Evolutionary conservation across 2,329 filamentous ascomycete species (phyloP).

Genomic region (Pseudogymnoascus sp.): DNA sequence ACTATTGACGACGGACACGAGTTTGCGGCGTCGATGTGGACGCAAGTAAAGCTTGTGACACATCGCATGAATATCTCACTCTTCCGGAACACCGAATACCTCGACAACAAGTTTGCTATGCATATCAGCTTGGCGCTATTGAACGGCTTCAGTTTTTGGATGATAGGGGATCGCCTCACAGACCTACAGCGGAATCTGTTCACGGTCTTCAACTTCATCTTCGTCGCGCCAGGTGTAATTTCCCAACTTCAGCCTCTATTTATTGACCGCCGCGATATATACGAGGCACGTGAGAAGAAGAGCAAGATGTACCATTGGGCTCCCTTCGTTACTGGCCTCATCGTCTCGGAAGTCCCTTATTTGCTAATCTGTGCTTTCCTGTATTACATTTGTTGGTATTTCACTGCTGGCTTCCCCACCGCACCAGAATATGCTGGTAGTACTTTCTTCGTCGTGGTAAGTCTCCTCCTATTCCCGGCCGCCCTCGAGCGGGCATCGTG

Average conservation of each 20-base stretch:
- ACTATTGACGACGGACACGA: constrained; percentile 50
- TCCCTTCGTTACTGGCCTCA: constrained; percentile 48
- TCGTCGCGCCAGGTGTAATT: constrained; percentile 51
- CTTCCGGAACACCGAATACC: constrained; percentile 53
- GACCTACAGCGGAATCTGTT: constrained; percentile 49
- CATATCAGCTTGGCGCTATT: constrained; percentile 50
- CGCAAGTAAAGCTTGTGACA: constrained; percentile 58
- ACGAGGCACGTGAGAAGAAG: constrained; percentile 54
- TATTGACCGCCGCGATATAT: constrained; percentile 48
- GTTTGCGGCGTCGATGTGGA: constrained; percentile 60
- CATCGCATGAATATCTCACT: constrained; percentile 54
- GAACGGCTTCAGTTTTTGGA: constrained; percentile 57
- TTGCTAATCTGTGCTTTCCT: constrained; percentile 37
- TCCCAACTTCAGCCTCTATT: constrained; percentile 54
- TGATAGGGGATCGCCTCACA: constrained; percentile 43
- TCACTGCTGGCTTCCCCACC: constrained; percentile 38
- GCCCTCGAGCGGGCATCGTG: neutral
- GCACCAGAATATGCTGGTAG: constrained; percentile 36
- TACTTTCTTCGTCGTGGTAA: constrained; percentile 43
- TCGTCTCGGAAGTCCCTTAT: constrained; percentile 41
- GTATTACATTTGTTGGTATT: constrained; percentile 51
- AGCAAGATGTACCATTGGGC: constrained; percentile 56
- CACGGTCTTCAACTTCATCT: constrained; percentile 57
- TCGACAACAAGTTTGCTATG: constrained; percentile 41
- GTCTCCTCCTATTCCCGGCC: neutral